Base-by-base conservation (phyloP, 305 asterid genomes). In the Stenogyne calaminthoides region DNA sequence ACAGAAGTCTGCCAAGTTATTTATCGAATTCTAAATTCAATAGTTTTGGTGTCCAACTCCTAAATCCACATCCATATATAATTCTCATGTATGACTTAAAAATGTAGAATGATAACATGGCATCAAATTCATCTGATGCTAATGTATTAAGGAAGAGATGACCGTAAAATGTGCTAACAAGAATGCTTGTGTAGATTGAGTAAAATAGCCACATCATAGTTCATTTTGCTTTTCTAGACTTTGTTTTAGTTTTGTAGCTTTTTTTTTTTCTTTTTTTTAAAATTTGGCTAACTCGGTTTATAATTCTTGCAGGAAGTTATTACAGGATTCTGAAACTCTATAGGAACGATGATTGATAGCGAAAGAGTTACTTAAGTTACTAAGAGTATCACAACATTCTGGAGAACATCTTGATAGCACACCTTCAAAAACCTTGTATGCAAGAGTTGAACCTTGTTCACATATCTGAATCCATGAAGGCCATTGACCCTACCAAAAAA, bases 101-200 rank as follows among this genome's bases (percentile, higher is more conserved):
- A n/a, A 29, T 12, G 62, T 16, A 63, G 25, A 14, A 49, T 51
- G 47, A 61, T 20, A 61, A 19, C 29, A 61, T 34, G 55, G 36
- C 44, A 67, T 49, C 71, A 39, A 67, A 46, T 51, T 61, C 61
- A 39, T 49, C 25, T 20, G 10, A 61, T 22, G 59, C 36, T 47
- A 40, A 27, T 34, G 54, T 16, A 40, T 40, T 9, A 77, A 36
- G 22, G 39, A 51, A 68, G 59, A 46, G 46, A 54, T 4, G 71
- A 62, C 55, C 9, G 7, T 54, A 54, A 34, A 68, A 69, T 52
- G 20, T 22, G 57, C 11, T 15, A 37, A 8, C 55, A 40, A 58
- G 46, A 58, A 59, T 22, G 5, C 47, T 40, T 20, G 47, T 57
- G 40, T 59, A 7, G 22, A 9, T 57, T 70, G 58, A 57, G 29